Conservation (phyloP, 2,329 filamentous ascomycete species). For the Rutstroemia sp. region DNA sequence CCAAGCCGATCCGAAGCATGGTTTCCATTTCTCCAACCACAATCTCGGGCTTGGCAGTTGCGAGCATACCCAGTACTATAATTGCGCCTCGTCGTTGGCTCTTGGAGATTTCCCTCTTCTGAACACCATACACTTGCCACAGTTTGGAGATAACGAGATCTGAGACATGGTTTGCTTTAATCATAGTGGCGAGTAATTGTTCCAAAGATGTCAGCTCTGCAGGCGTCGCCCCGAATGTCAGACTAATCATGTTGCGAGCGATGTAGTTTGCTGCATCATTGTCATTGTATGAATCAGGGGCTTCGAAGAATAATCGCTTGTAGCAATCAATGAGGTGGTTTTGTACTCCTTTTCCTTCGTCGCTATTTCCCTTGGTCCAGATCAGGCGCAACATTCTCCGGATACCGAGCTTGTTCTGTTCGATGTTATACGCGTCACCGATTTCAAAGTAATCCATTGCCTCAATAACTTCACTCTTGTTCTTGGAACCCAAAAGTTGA, state of each 20-base stretch:
- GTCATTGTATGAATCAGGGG: conserved; percentile 76
- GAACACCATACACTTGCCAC: conserved; percentile 96
- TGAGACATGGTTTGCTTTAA: conserved; percentile 82
- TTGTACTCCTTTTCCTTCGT: conserved; percentile 97
- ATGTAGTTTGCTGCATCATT: conserved; percentile 95
- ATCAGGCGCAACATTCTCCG: conserved; percentile 93
- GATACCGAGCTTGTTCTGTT: conserved; percentile 87
- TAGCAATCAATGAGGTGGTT: conserved; percentile 96
- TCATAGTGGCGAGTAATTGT: conserved; percentile 93
- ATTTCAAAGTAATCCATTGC: conserved; percentile 98
- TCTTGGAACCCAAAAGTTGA: conserved; percentile 84
- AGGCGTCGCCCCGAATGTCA: conserved; percentile 91
- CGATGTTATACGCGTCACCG: conserved; percentile 91
- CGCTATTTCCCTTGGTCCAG: conserved; percentile 99
- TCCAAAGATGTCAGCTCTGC: conserved; percentile 94
- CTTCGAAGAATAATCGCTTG: conserved; percentile 90
- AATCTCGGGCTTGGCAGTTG: conserved; percentile 85
- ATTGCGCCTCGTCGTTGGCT: conserved; percentile 88
- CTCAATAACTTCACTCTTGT: conserved; percentile 98
- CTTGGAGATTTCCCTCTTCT: conserved; percentile 86
- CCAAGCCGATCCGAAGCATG: conserved; percentile 85
- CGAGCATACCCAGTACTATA: conserved; percentile 94
- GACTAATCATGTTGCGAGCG: conserved; percentile 96
- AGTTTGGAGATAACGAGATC: conserved; percentile 84
- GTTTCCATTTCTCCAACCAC: conserved; percentile 92